A percentile compares a stretch with the other conserved stretches of the same genome.
Conservation (phyloP, 108 stramenopile genomes). For the Skeletonema potamos region DNA sequence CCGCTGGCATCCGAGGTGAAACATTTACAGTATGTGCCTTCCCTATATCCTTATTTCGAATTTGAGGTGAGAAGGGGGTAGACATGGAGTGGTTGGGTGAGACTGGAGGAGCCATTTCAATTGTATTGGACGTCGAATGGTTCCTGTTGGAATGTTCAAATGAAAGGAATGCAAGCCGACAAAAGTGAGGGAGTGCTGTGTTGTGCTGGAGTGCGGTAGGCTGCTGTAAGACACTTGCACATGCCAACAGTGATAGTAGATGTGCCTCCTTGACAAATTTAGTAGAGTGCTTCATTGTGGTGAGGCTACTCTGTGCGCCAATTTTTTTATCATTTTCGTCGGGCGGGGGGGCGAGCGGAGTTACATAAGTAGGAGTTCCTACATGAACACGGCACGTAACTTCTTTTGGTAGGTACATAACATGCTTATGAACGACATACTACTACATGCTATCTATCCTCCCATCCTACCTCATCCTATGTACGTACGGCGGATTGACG, state of each 20-base stretch:
- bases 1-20: background rate
- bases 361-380: no score
- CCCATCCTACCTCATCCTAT: no score
- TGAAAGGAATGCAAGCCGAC: background rate
- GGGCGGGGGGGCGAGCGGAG: no score
- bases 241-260: background rate
- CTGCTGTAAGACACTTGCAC: background rate
- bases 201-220: background rate
- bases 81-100: background rate
- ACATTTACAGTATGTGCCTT: background rate
- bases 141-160: no score
- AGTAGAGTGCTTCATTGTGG: background rate
- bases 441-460: no score
- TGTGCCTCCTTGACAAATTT: background rate
- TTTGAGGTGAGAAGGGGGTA: background rate
- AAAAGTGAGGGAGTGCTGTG: background rate
- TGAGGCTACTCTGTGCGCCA: background rate
- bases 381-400: no score
- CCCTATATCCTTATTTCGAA: background rate
- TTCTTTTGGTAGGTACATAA: no score
- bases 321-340: no score
- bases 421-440: no score
- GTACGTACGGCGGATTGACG: no score
- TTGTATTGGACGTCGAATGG: no score
- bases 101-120: background rate